Percentiles rank a stretch among this genome's conserved stretches.
Evolutionary conservation across 2,329 filamentous ascomycete species (phyloP).

Genomic region (Diaporthe velutina): DNA sequence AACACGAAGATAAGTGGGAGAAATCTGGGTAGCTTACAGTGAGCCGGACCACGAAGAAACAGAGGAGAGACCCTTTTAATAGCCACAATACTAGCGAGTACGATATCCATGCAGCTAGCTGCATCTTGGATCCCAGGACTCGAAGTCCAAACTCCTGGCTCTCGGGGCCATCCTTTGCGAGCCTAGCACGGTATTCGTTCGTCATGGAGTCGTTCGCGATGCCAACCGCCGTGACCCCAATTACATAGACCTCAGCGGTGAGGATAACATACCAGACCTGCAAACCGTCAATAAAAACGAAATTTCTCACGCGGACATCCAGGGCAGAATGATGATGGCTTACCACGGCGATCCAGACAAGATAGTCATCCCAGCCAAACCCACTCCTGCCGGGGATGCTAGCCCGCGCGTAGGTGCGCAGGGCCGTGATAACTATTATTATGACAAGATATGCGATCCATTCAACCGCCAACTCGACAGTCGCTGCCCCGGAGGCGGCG

Average conservation of each 20-base stretch:
- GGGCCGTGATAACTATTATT: constrained; percentile 44
- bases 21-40: constrained; percentile 49
- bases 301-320: no score
- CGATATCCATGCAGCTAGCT: constrained; percentile 67
- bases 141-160: constrained; percentile 46
- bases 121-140: constrained; percentile 68
- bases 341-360: constrained; percentile 44
- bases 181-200: constrained; percentile 57
- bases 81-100: constrained; percentile 68
- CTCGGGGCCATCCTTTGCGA: constrained; percentile 45
- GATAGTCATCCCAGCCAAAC: constrained; percentile 48
- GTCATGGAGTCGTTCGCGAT: constrained; percentile 71
- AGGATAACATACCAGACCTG: not conserved
- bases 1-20: not conserved
- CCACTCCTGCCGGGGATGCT: constrained; percentile 43
- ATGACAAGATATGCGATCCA: constrained; percentile 43
- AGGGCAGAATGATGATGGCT: not conserved
- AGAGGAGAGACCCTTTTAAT: constrained; percentile 68
- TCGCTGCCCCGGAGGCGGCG: constrained; percentile 31
- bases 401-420: constrained; percentile 49
- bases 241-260: constrained; percentile 20
- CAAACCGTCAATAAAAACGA: not conserved
- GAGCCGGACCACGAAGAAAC: constrained; percentile 66
- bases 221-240: constrained; percentile 49
- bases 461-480: constrained; percentile 15